phyloP scores from a whole-genome alignment of 805 yeast species.

The Ascoidea tarda region DNA sequence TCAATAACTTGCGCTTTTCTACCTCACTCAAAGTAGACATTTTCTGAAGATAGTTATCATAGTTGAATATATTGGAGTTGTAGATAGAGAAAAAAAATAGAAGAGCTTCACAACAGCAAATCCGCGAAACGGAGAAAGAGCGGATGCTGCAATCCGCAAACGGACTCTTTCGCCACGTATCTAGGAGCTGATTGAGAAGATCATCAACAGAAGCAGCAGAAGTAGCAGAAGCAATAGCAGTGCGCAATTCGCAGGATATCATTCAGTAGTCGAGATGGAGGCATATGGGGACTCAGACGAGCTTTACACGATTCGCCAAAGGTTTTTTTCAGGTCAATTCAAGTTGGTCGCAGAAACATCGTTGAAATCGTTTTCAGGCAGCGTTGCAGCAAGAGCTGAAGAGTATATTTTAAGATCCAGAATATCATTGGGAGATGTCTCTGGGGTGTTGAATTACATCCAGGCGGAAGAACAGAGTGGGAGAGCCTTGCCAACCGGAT shows the following conservation, averaged over 20 bases:
- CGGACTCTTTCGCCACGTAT: too few relatives aligned
- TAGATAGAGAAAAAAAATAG: too few relatives aligned
- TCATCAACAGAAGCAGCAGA: too few relatives aligned
- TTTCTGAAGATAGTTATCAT: background rate
- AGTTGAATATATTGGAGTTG: too few relatives aligned
- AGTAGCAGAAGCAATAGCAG: too few relatives aligned
- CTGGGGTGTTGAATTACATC: slow-evolving; percentile 4
- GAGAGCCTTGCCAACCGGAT: slow-evolving; percentile 13
- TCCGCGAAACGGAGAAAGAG: too few relatives aligned
- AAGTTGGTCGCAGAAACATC: slow-evolving; percentile 25
- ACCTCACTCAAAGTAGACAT: slow-evolving; percentile 8
- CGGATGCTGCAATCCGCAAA: too few relatives aligned
- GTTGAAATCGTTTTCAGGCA: slow-evolving; percentile 24
- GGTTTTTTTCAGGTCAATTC: slow-evolving; percentile 48
- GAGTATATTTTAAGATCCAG: slow-evolving; percentile 22
- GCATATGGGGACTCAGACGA: slow-evolving; percentile 17
- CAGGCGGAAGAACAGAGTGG: slow-evolving; percentile 10
- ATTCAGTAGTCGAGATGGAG: background rate
- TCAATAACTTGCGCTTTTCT: slow-evolving; percentile 8
- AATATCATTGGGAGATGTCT: slow-evolving; percentile 16
- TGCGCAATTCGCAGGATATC: too few relatives aligned
- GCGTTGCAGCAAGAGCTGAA: slow-evolving; percentile 11
- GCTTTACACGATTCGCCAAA: slow-evolving; percentile 39
- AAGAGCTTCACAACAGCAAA: too few relatives aligned
- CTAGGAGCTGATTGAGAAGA: too few relatives aligned